phyloP scores from a whole-genome alignment of 1,284 basidiomycete genomes.

The Sporisorium iseilematis-ciliati region DNA sequence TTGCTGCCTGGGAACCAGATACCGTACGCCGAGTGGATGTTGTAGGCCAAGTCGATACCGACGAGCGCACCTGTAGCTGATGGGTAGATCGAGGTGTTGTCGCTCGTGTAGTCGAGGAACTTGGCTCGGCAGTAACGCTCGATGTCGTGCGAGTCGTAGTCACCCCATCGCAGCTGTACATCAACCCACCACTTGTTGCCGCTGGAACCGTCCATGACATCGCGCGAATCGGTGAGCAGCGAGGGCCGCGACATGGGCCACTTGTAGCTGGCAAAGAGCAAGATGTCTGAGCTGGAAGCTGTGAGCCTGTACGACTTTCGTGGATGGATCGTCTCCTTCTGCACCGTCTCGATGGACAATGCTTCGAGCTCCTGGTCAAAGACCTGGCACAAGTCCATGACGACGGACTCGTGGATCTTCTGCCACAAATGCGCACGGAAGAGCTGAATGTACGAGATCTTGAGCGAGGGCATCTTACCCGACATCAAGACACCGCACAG shows the following conservation, averaged over 20 bases:
- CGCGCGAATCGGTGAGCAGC: constrained; percentile 93
- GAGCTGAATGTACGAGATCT: constrained; percentile 90
- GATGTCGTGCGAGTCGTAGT: constrained; percentile 89
- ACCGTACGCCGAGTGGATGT: constrained; percentile 98
- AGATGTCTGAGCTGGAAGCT: constrained; percentile 90
- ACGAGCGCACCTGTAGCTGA: constrained; percentile 98
- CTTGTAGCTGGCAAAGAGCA: constrained; percentile 89
- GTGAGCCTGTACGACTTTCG: constrained; percentile 99
- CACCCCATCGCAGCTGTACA: constrained; percentile 96
- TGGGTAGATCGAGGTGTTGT: constrained; percentile 92
- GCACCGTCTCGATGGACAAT: constrained; percentile 97
- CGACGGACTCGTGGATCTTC: constrained; percentile 79
- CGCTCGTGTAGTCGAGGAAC: constrained; percentile 88
- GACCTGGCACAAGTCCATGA: constrained; percentile 95
- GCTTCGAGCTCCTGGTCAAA: constrained; percentile 99
- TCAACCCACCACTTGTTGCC: constrained; percentile 99
- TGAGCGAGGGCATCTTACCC: constrained; percentile 91
- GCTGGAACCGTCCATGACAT: constrained; percentile 95
- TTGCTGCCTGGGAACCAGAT: constrained; percentile 99
- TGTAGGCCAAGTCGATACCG: constrained; percentile 97
- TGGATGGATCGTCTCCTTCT: constrained; percentile 98
- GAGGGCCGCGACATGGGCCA: constrained; percentile 99
- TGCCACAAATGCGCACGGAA: constrained; percentile 99
- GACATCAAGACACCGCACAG: constrained; percentile 89
- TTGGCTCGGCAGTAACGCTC: constrained; percentile 93